These are phyloP conservation scores for Termitomyces sp. DNA, from an alignment of 768 basidiomycete genomes.

Conservation along the genomic window DNA sequence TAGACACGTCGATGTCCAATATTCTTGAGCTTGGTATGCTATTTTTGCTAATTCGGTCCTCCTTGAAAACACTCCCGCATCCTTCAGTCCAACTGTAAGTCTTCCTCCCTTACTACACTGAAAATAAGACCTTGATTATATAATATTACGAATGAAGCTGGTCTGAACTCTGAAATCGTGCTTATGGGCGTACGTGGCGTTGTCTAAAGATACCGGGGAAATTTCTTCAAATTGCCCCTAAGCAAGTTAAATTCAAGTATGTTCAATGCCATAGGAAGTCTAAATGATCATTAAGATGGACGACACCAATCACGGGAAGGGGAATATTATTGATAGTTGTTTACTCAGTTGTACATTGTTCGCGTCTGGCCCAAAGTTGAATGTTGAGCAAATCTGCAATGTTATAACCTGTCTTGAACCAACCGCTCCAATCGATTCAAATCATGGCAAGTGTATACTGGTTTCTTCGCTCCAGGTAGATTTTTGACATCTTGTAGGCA, in stretches of 20 bases:
- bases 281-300: not conserved
- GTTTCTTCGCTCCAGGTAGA: not conserved
- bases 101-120: too few species aligned
- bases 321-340: not conserved
- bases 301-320: too few species aligned
- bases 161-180: too few species aligned
- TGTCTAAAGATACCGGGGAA: not conserved
- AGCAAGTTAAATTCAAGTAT: not conserved
- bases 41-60: too few species aligned
- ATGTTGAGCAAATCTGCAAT: not conserved
- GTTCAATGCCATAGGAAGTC: not conserved
- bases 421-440: not conserved
- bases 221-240: not conserved
- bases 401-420: constrained; percentile 9
- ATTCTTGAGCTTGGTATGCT: too few species aligned
- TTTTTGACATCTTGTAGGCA: constrained; percentile 2
- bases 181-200: too few species aligned
- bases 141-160: too few species aligned
- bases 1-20: too few species aligned
- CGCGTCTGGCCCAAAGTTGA: not conserved
- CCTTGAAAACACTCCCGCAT: too few species aligned
- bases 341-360: constrained; percentile 4
- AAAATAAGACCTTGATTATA: too few species aligned
- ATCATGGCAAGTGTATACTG: constrained; percentile 7
- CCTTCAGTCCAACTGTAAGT: too few species aligned